Evolutionary conservation across 148 eudicot species (phyloP).

Genomic region (Rhododendron molle): DNA sequence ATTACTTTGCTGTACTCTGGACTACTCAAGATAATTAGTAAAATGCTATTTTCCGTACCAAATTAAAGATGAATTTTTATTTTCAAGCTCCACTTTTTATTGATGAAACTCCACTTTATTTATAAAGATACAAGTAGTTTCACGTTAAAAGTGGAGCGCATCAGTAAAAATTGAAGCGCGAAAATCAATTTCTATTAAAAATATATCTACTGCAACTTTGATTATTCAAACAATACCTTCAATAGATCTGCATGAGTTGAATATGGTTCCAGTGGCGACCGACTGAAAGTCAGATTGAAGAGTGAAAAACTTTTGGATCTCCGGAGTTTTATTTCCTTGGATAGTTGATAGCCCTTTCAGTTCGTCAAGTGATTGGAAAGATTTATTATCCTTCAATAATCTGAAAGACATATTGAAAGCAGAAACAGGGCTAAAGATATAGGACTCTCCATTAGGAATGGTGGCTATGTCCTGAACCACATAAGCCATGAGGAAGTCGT

Average conservation of each 20-base stretch:
- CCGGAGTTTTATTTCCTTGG: conserved; percentile 17
- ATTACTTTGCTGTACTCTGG: too few relatives aligned
- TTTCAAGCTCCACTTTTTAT: too few relatives aligned
- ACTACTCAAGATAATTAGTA: too few relatives aligned
- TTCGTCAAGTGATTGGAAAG: background rate
- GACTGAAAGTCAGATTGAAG: background rate
- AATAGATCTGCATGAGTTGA: conserved; percentile 25
- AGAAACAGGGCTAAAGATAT: background rate
- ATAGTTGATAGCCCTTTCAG: background rate
- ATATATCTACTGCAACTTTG: background rate
- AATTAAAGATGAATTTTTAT: too few relatives aligned
- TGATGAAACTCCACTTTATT: too few relatives aligned
- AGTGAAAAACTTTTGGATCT: conserved; percentile 9
- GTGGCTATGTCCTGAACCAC: conserved; percentile 17
- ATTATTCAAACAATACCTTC: conserved; percentile 12
- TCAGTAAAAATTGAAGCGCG: too few relatives aligned
- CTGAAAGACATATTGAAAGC: background rate
- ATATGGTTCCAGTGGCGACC: conserved; percentile 21
- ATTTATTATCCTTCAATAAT: too few relatives aligned
- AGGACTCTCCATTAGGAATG: conserved; percentile 1
- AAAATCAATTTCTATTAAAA: too few relatives aligned
- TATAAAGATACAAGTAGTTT: too few relatives aligned
- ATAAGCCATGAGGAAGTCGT: conserved; percentile 4
- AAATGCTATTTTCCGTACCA: too few relatives aligned
- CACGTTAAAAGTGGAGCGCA: too few relatives aligned